These are phyloP conservation scores for Capsicum baccatum DNA, from an alignment of 257 asterid species.

Conservation along the genomic window DNA sequence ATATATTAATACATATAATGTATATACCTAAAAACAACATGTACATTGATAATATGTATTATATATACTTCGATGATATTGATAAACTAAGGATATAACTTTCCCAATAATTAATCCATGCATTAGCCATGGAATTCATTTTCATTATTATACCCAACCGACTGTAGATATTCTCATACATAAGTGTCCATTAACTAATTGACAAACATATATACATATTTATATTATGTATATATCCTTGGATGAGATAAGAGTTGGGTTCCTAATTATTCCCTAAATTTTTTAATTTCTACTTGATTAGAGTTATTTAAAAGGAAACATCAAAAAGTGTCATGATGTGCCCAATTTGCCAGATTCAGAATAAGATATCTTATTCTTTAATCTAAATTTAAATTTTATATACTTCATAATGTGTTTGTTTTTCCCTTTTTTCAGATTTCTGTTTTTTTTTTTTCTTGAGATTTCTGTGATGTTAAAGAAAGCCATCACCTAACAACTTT, in stretches of 20 bases:
- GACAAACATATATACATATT: constrained; percentile 15
- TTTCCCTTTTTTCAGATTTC: not conserved
- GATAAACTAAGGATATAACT: not conserved
- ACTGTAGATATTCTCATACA: constrained; percentile 20
- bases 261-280: not conserved
- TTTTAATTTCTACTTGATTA: not conserved
- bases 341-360: constrained; percentile 6
- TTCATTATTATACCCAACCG: not conserved
- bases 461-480: not conserved
- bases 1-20: too few relatives aligned
- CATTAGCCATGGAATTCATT: not conserved
- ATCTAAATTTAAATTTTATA: not conserved
- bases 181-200: constrained; percentile 23
- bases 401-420: not conserved
- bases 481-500: not conserved
- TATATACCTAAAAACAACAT: too few relatives aligned
- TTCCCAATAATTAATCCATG: not conserved
- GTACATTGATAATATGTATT: too few relatives aligned
- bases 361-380: not conserved
- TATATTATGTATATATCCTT: not conserved
- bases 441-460: not conserved
- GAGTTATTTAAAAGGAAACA: constrained; percentile 5
- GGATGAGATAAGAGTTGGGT: constrained; percentile 24
- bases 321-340: not conserved
- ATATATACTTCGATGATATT: not conserved